Conservation (phyloP, 2,329 filamentous ascomycete genomes). For the Talaromyces sp. region DNA sequence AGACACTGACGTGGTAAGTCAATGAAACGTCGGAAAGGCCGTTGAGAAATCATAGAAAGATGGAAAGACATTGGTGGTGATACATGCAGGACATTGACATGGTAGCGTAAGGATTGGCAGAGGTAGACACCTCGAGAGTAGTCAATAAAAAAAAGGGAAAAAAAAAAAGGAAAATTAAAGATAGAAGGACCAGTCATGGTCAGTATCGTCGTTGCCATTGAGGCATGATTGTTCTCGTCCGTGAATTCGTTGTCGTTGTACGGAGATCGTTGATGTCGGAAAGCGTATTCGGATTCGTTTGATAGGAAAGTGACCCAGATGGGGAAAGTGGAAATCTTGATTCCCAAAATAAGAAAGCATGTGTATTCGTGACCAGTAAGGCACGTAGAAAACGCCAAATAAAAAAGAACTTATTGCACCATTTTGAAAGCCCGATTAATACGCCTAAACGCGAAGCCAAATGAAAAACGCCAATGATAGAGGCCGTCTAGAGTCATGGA, state of each 20-base stretch:
- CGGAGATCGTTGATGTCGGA: neutral
- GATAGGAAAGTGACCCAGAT: neutral
- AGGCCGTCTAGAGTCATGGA: constrained; percentile 3
- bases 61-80: neutral
- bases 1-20: too few relatives aligned
- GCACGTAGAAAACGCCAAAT: constrained; percentile 17
- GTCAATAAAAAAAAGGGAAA: neutral
- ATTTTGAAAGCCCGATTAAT: constrained; percentile 1
- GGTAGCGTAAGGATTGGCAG: neutral
- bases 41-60: neutral
- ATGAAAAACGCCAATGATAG: constrained; percentile 18
- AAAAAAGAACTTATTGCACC: constrained; percentile 17
- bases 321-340: neutral
- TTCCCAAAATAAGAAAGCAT: constrained; percentile 8
- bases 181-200: neutral
- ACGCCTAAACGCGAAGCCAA: constrained; percentile 5
- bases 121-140: neutral
- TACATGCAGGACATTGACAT: constrained; percentile 7
- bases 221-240: neutral
- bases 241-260: constrained; percentile 6
- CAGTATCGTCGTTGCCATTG: neutral
- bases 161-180: constrained; percentile 3
- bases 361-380: constrained; percentile 16
- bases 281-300: neutral
- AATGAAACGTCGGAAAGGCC: neutral